Percentiles rank a stretch among this genome's conserved stretches.
Conservation (phyloP, 2,329 filamentous ascomycete genomes). For the Trichoderma endophyticum region DNA sequence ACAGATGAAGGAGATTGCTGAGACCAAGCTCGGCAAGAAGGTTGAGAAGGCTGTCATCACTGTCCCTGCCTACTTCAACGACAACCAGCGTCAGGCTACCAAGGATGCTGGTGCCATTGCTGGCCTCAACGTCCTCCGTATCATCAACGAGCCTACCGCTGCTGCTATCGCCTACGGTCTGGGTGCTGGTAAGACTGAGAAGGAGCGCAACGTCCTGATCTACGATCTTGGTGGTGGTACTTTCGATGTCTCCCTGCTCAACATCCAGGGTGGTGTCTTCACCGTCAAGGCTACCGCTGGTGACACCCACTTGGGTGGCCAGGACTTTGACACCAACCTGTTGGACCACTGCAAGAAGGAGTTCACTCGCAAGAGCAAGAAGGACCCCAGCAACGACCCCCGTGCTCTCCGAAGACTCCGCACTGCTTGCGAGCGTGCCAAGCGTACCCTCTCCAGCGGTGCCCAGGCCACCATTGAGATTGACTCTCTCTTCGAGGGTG, state of each 20-base stretch:
- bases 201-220: slow-evolving; percentile 98
- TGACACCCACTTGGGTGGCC: slow-evolving; percentile 93
- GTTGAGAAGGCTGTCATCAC: slow-evolving; percentile 99
- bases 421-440: slow-evolving; percentile 98
- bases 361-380: slow-evolving; percentile 73
- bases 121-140: slow-evolving; percentile 97
- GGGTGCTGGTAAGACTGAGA: slow-evolving; percentile 87
- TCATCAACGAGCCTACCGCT: slow-evolving; percentile 99
- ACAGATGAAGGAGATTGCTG: slow-evolving; percentile 99
- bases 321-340: slow-evolving; percentile 95
- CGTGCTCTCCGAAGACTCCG: slow-evolving; percentile 93
- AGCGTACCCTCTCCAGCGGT: slow-evolving; percentile 96
- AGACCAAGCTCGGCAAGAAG: slow-evolving; percentile 97
- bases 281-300: slow-evolving; percentile 97
- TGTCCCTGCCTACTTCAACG: slow-evolving; percentile 99
- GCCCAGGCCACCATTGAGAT: slow-evolving; percentile 98
- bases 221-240: slow-evolving; percentile 99
- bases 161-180: slow-evolving; percentile 98
- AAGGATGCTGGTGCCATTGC: slow-evolving; percentile 98
- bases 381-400: slow-evolving; percentile 76
- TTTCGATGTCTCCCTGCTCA: slow-evolving; percentile 98
- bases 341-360: slow-evolving; percentile 97
- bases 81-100: slow-evolving; percentile 99
- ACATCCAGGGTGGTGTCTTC: slow-evolving; percentile 99
- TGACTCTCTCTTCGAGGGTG: slow-evolving; percentile 95